phyloP scores from a whole-genome alignment of 371 early-diverging fungal genomes.

The Mortierella sp. region DNA sequence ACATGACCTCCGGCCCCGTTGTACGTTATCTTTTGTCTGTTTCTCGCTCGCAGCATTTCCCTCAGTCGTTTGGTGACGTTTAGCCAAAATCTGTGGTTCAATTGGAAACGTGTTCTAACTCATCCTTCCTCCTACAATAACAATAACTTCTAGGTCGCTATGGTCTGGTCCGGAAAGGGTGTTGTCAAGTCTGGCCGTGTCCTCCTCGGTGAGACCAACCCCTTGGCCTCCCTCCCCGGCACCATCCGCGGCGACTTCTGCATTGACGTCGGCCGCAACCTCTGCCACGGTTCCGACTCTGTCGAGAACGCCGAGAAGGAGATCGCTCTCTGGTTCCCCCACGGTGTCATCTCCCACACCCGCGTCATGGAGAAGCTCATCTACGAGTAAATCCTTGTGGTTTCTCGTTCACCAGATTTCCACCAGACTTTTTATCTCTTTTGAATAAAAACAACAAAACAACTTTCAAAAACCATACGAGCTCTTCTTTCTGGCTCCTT shows the following conservation, averaged over 20 bases:
- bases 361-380: conserved; percentile 78
- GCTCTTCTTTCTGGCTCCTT: not conserved
- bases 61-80: not conserved
- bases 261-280: conserved; percentile 94
- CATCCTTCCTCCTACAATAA: no score
- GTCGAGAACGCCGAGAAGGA: conserved; percentile 98
- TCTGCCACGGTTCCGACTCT: conserved; percentile 99
- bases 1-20: conserved; percentile 93
- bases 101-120: not conserved
- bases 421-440: not conserved
- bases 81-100: not conserved
- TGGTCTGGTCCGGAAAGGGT: conserved; percentile 97
- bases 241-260: conserved; percentile 99
- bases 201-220: conserved; percentile 97
- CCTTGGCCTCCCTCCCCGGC: conserved; percentile 94
- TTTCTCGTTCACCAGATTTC: not conserved
- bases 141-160: conserved; percentile 67
- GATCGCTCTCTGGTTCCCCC: conserved; percentile 97
- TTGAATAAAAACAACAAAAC: not conserved
- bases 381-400: conserved; percentile 76
- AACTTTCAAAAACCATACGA: not conserved
- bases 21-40: conserved; percentile 58
- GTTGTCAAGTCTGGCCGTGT: conserved; percentile 97
- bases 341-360: conserved; percentile 75
- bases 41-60: not conserved